Base-by-base conservation (phyloP, 2,329 filamentous ascomycete species). In the Fusarium caatingaense region DNA sequence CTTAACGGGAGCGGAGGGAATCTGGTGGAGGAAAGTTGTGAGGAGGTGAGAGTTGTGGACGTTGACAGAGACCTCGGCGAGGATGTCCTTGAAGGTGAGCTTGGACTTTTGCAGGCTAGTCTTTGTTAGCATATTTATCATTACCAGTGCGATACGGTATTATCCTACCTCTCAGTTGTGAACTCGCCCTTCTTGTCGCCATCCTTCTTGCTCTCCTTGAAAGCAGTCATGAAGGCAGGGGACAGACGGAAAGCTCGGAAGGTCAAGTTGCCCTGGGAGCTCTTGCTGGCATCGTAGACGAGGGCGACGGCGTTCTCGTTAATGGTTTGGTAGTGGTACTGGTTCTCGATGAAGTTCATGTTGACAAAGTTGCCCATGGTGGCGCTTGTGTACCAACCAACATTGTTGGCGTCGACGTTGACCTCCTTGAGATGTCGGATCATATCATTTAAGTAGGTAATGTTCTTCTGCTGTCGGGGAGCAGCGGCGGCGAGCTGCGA, bases 281-380 rank as follows among this genome's bases (percentile, higher is more conserved):
- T 98, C 81, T 94, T 90, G 88, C 93, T 97, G 74, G 97, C 93
- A 79, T 99, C 96, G 83, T 98, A 94, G 40, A 99, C 93, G 59
- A 99, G 87, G 49, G 93, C 93, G 46, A 98, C 89, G 9, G 93
- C 94, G 81, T 88, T 87, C 82, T 96, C 93, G 80, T 97, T 97
- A 76, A 97, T 93, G 82, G 93, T 96, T 86, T 99, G 96, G 86
- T 97, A 98, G 85, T 94, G 92, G 83, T 90, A 94, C 83, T 98
- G 94, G 86, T 98, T 99, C 88, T 99, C 96, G 82, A 99, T 93
- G 79, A 97, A 94, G 85, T 92, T 93, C 79, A 92, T 82, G 86
- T 94, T 98, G 86, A 98, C 88, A 76, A 98, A 98, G 87, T 97
- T 98, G 82, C 96, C 96, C 93, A 99, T 97, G 81, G 94, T 97